phyloP scores from a whole-genome alignment of 768 basidiomycete genomes.

The Boletus eberwhitei region DNA sequence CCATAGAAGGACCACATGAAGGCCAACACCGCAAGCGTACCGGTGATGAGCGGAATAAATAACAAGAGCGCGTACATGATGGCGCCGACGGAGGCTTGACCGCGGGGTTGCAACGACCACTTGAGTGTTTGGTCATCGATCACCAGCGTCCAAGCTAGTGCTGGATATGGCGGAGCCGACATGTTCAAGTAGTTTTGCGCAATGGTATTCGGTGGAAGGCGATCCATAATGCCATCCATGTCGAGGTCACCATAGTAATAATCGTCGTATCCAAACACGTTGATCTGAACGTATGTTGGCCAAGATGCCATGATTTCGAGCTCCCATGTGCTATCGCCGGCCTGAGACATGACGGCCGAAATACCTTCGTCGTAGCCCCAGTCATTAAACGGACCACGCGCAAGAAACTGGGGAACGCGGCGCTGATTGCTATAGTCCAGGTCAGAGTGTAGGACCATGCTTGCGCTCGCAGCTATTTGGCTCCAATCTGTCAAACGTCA shows the following conservation, averaged over 20 bases:
- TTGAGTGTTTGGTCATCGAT: conserved; percentile 74
- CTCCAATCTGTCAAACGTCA: conserved; percentile 66
- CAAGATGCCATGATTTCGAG: conserved; percentile 86
- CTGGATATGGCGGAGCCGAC: conserved; percentile 84
- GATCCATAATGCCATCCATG: conserved; percentile 83
- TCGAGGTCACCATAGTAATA: conserved; percentile 93
- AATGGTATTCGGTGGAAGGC: conserved; percentile 82
- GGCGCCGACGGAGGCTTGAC: conserved; percentile 74
- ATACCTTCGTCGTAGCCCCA: conserved; percentile 93
- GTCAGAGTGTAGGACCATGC: conserved; percentile 77
- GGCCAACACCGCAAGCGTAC: conserved; percentile 71
- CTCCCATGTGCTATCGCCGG: conserved; percentile 69
- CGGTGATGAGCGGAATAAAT: conserved; percentile 82
- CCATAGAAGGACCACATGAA: conserved; percentile 98
- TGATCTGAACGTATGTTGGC: conserved; percentile 88
- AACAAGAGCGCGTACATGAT: conserved; percentile 86
- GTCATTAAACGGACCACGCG: conserved; percentile 84
- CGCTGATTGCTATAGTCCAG: conserved; percentile 55
- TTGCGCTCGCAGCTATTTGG: conserved; percentile 54
- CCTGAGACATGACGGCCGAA: conserved; percentile 61
- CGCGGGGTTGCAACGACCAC: conserved; percentile 81
- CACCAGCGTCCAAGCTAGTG: conserved; percentile 82
- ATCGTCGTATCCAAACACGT: conserved; percentile 88
- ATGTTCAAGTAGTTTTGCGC: conserved; percentile 90
- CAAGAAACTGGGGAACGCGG: conserved; percentile 83